Base-by-base conservation (phyloP, 108 stramenopile genomes). In the Phaeodactylum tricornutum region DNA sequence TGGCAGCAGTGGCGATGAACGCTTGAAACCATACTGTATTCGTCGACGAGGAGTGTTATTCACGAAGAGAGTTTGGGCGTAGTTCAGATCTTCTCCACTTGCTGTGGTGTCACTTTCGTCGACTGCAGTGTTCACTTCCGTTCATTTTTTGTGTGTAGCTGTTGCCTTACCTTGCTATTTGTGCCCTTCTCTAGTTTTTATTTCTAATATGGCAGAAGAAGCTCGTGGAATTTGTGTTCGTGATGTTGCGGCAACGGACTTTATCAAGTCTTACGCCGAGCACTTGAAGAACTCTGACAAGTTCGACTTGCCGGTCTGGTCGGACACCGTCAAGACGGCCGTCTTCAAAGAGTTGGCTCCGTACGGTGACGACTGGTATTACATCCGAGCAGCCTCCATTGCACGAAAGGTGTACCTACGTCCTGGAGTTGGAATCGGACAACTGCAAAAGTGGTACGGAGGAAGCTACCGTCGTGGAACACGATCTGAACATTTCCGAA, bases 361-460 rank as follows among this genome's bases (percentile, higher is more conserved):
- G 25, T 96, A 93, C 61, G 93, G 95, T 49, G 93, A 93, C 46
- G 98, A 99, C 81, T 99, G 98, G 98, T 97, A 96, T 66, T 97
- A 93, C 92, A 85, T 96, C 62, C 93, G 98, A 51, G 94, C 96
- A 6, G 98, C 98, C 27, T 93, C 96, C 49, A 90, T 99, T 64
- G 95, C 95, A 26, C 94, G 98, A 64, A 90, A 94, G 73, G 78
- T 99, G 51, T 99, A 99, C 88, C 79, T 99, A 24, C 80, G 90
- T 41, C 97, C 94, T 12, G 95, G 96, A 32, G 57, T 91, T 43
- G 98, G 98, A 34, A 90, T 99, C 30, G 98, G 98, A 40, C 89
- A 81, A 35, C 74, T 99, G 36, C 72, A 83, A 57, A 95, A 93
- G 64, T 90, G 93, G 84, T 99, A 95, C 66, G 98, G 98, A 43